These are phyloP conservation scores for Takashimella koratensis DNA, from an alignment of 1,284 basidiomycete species.

Conservation along the genomic window DNA sequence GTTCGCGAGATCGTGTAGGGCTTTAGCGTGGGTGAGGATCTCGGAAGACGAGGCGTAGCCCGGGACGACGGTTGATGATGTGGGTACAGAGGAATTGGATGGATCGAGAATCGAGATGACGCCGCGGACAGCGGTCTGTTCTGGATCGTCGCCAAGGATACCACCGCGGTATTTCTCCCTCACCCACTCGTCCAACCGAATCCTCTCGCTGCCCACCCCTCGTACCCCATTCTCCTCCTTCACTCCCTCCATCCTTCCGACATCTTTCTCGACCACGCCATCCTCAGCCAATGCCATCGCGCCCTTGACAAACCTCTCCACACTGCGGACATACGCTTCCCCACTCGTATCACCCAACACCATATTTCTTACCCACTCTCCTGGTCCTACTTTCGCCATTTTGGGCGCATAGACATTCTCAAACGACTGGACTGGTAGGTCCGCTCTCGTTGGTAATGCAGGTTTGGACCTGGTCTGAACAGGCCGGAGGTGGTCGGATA, in stretches of 20 bases:
- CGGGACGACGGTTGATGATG: neutral
- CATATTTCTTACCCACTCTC: constrained; percentile 30
- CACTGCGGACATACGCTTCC: constrained; percentile 42
- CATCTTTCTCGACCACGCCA: constrained; percentile 1
- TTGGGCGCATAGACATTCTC: constrained; percentile 27
- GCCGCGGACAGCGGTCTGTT: neutral
- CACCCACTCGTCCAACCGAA: constrained; percentile 29
- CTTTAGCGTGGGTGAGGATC: neutral
- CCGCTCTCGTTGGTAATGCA: neutral
- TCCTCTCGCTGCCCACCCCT: neutral
- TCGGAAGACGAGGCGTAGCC: neutral
- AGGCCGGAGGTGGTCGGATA: constrained; percentile 31
- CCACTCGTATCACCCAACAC: constrained; percentile 30
- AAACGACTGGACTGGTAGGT: constrained; percentile 16
- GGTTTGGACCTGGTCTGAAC: neutral
- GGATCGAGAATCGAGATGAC: neutral
- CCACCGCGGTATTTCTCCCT: constrained; percentile 25
- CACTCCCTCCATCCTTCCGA: neutral
- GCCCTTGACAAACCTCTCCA: constrained; percentile 39
- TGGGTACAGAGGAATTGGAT: neutral
- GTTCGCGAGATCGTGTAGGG: neutral
- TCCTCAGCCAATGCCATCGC: constrained; percentile 24
- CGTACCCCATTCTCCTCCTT: constrained; percentile 6
- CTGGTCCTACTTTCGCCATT: constrained; percentile 11
- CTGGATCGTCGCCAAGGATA: constrained; percentile 10